Base-by-base conservation (phyloP, 345 rosid species). In the Gossypium thurberi region DNA sequence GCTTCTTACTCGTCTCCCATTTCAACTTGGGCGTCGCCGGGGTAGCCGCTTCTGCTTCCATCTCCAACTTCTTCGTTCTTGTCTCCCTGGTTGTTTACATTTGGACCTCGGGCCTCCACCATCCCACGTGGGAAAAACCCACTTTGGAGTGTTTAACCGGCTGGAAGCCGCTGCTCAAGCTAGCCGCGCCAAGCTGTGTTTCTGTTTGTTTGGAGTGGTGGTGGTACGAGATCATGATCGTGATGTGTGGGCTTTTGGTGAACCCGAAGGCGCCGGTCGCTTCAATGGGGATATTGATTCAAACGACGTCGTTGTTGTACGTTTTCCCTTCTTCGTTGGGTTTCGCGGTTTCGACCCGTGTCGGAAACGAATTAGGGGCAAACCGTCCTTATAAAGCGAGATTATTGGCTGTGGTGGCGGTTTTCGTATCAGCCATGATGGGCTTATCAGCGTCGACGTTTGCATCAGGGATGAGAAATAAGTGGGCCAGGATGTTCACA, bases 201-300 rank as follows among this genome's bases (percentile, higher is more conserved):
- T 92, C 97, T n/a, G 98, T 94, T 25, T 94, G 98, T 71, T 79
- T 94, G 47, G 98, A 94, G 84, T 90, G 95, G 95, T 88, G 95
- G 95, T 90, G 95, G 95, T 90, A 88, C 76, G 95, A 90, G 87
- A 89, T 94, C 84, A 94, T 92, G 98, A 92, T 89, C 79, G 85
- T 92, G 40, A 43, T 90, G 18, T 92, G 98, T 47, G 98, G 98
- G 21, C 81, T 89, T 67, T 74, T 92, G 68, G 81, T 64, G 18
- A 81, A 84, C 75, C 97, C 98, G 0, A 86, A 84, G 78, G 75
- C 95, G 8, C 74, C 92, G n/a, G 91, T 94, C 1, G 98, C 98
- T 0, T 85, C 98, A 0, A 92, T 92, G 98, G 98, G 98, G 12
- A 82, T 94, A 28, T 65, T 94, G 75, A 92, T 94, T 48, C 98